Conservation (phyloP, 192 early-diverging fungal species). For the Spizellomyces sp. region DNA sequence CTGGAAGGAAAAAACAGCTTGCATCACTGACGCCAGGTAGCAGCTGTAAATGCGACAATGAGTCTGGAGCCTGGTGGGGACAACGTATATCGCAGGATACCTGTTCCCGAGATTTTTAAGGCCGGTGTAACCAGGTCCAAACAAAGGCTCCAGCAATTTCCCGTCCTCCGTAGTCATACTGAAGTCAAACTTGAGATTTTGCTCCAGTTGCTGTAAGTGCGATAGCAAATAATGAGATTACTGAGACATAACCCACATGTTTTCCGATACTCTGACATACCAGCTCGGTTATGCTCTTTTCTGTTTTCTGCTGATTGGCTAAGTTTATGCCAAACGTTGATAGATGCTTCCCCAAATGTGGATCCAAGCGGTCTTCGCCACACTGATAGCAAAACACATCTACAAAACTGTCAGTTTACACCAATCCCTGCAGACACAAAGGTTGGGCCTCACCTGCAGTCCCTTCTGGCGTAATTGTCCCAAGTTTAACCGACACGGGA, state of each 20-base stretch:
- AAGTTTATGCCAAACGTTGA: conserved; percentile 89
- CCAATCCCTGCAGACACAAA: no score
- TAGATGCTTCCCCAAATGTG: conserved; percentile 76
- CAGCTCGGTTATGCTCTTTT: conserved; percentile 88
- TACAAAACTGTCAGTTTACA: conserved; percentile 15
- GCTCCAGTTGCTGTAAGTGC: conserved; percentile 73
- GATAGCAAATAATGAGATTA: conserved; percentile 22
- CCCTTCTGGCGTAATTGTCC: conserved; percentile 97
- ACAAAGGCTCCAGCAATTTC: conserved; percentile 75
- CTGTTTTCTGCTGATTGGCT: conserved; percentile 80
- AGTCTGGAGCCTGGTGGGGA: neutral
- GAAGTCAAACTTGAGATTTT: conserved; percentile 96
- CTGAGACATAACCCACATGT: neutral
- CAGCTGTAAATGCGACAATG: conserved; percentile 59
- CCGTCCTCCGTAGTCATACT: conserved; percentile 98
- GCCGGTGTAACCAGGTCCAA: conserved; percentile 91
- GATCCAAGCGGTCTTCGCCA: conserved; percentile 81
- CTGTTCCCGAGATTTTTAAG: conserved; percentile 91
- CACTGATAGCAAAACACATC: conserved; percentile 86
- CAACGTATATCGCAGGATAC: neutral
- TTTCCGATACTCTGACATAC: neutral
- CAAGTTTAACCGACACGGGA: conserved; percentile 85
- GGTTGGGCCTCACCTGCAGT: conserved; percentile 68
- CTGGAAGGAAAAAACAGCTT: conserved; percentile 80
- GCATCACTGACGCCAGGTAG: conserved; percentile 95